Conservation (phyloP, 2,329 filamentous ascomycete species). For the Orbilia ellipsospora region DNA sequence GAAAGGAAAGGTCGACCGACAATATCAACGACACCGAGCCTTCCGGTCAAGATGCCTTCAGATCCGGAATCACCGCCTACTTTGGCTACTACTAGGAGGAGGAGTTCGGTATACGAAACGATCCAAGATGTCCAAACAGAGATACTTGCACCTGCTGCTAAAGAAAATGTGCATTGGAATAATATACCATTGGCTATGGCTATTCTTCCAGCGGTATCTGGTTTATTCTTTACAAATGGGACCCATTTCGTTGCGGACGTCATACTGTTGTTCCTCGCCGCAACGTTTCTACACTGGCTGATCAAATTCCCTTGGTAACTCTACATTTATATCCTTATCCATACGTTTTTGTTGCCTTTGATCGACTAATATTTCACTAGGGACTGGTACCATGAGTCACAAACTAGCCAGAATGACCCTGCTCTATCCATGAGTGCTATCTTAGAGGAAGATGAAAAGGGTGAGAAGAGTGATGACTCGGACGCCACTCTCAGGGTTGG, state of each 20-base stretch:
- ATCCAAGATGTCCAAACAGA: conserved; percentile 52
- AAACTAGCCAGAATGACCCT: conserved; percentile 59
- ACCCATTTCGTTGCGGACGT: conserved; percentile 85
- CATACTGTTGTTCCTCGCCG: conserved; percentile 80
- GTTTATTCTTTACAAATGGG: conserved; percentile 85
- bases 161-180: conserved; percentile 70
- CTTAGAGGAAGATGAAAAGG: conserved; percentile 52
- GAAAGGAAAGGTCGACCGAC: conserved; percentile 34
- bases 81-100: conserved; percentile 25
- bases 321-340: neutral
- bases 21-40: conserved; percentile 37
- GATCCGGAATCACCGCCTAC: conserved; percentile 22
- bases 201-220: conserved; percentile 84
- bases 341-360: neutral
- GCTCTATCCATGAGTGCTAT: conserved; percentile 53
- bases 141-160: conserved; percentile 40
- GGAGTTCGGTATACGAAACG: conserved; percentile 48
- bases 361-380: conserved; percentile 58
- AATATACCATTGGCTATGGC: conserved; percentile 85
- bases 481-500: conserved; percentile 64
- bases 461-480: conserved; percentile 60
- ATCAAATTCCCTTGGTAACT: conserved; percentile 86
- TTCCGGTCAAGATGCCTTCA: conserved; percentile 24
- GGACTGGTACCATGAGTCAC: conserved; percentile 68
- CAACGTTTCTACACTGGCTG: conserved; percentile 91